Evolutionary conservation across 331 rosid genomes (phyloP).

Genomic region (Malus hybrid): DNA sequence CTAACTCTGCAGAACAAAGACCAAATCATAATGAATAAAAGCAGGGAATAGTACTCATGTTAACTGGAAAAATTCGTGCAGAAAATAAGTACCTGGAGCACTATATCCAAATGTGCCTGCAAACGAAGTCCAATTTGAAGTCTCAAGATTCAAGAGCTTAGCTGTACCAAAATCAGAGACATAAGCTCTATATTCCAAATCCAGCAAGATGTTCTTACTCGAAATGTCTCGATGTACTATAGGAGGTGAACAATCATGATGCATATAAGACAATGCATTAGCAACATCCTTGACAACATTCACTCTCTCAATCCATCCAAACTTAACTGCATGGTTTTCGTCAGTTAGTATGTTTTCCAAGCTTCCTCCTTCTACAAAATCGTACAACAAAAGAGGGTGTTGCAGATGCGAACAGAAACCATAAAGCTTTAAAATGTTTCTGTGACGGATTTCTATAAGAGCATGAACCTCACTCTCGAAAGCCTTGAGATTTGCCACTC

Average conservation of each 20-base stretch:
- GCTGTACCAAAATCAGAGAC: slow-evolving; percentile 22
- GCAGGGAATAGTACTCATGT: background rate
- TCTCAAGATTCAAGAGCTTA: slow-evolving; percentile 9
- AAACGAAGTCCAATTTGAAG: slow-evolving; percentile 18
- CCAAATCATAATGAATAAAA: background rate
- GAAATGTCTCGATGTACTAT: slow-evolving; percentile 22
- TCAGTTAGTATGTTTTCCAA: background rate
- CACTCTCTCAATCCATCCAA: slow-evolving; percentile 13
- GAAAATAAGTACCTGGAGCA: slow-evolving; percentile 11
- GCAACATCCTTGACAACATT: slow-evolving; percentile 10
- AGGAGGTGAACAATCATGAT: slow-evolving; percentile 20
- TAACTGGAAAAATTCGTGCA: background rate
- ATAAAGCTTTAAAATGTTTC: slow-evolving; percentile 19
- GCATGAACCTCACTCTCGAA: slow-evolving; percentile 17
- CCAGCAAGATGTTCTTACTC: slow-evolving; percentile 19
- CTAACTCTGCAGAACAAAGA: slow-evolving; percentile 27
- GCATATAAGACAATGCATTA: slow-evolving; percentile 11
- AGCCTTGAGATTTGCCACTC: slow-evolving; percentile 1
- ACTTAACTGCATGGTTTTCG: background rate
- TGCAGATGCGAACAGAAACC: slow-evolving; percentile 14
- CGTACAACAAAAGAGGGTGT: slow-evolving; percentile 10
- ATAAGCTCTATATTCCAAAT: background rate
- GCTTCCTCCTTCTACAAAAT: slow-evolving; percentile 16
- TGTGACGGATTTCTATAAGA: slow-evolving; percentile 7
- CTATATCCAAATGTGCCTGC: slow-evolving; percentile 23